Evolutionary conservation across 495 filamentous ascomycete species (phyloP), one percentile per base, ranked within the genome.

Genomic region (Tricharina praecox): DNA sequence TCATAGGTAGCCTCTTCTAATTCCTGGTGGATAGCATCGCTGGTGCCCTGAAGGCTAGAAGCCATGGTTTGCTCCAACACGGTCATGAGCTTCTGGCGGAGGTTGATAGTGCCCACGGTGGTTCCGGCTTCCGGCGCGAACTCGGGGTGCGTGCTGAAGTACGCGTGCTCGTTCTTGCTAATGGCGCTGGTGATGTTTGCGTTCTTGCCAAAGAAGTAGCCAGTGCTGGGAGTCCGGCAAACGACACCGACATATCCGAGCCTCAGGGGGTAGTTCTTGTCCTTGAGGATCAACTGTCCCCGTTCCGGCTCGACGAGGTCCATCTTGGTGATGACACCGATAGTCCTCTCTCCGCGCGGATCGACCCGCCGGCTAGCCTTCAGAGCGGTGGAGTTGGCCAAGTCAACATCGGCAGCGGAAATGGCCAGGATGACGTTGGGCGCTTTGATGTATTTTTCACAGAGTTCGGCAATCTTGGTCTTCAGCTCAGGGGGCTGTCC

Each of bases 241-340:
- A 99, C 80, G 18, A 99, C 90, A 41, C 90, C 90, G 2, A 99
- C 86, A 61, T 99, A 99, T n/a, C 90, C 90, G 23, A 99, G 70
- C 7, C 88, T 74, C 24, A 99, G 73, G 41, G 92, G 87, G 53
- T 99, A 99, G 59, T 95, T 93, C 62, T 76, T 77, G 62, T 99
- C 90, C 32, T 67, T 70, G 4, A 99, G 67, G 25, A 99, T 82
- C 24, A 71, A 69, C 13, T 73, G 70, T 13, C 86, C 90, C 48
- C 90, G 76, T 16, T 69, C 68, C 10, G 90, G 74, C 48, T 94
- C 86, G 16, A 99, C 86, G 18, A 99, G 73, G 60, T 99, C 90
- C 88, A 99, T 94, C 67, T 99, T 99, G 20, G 90, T 99, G 20
- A 99, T 81, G 19, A 99, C 90, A 30, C 90, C 90, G 58, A 99